Evolutionary conservation across 768 basidiomycete genomes (phyloP).

Genomic region (Lentinula lateritia): DNA sequence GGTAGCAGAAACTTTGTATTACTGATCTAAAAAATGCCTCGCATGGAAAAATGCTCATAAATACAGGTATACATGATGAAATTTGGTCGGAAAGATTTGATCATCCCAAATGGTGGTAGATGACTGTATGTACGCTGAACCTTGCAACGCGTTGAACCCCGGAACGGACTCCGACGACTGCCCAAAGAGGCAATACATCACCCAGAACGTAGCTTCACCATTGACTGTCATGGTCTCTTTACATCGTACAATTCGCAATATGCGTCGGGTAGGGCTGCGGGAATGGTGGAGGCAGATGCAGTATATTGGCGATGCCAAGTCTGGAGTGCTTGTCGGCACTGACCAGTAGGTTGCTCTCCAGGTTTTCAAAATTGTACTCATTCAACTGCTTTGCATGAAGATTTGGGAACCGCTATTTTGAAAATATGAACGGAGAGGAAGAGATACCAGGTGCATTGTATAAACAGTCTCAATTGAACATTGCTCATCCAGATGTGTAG

Average conservation of each 20-base stretch:
- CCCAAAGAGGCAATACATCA: constrained; percentile 3
- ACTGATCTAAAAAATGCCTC: no score
- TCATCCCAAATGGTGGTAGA: no score
- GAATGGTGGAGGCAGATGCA: constrained; percentile 92
- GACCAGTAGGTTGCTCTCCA: constrained; percentile 67
- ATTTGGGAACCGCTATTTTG: constrained; percentile 92
- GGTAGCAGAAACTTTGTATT: no score
- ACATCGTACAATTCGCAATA: constrained; percentile 67
- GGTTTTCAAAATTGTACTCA: neutral
- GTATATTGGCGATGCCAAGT: constrained; percentile 93
- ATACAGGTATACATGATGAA: no score
- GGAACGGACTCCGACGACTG: neutral
- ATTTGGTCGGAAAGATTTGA: no score
- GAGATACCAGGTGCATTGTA: constrained; percentile 70
- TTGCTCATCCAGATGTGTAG: constrained; percentile 27
- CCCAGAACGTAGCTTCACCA: neutral
- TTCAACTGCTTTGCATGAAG: constrained; percentile 27
- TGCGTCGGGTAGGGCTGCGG: constrained; percentile 68
- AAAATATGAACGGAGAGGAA: constrained; percentile 83
- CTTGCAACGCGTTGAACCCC: no score
- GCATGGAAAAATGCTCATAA: no score
- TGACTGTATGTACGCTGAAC: no score
- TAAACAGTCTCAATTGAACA: neutral
- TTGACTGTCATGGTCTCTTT: constrained; percentile 58
- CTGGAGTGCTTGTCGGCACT: constrained; percentile 65